Conservation (phyloP, 192 early-diverging fungal genomes). For the Linnemannia hyalina region DNA sequence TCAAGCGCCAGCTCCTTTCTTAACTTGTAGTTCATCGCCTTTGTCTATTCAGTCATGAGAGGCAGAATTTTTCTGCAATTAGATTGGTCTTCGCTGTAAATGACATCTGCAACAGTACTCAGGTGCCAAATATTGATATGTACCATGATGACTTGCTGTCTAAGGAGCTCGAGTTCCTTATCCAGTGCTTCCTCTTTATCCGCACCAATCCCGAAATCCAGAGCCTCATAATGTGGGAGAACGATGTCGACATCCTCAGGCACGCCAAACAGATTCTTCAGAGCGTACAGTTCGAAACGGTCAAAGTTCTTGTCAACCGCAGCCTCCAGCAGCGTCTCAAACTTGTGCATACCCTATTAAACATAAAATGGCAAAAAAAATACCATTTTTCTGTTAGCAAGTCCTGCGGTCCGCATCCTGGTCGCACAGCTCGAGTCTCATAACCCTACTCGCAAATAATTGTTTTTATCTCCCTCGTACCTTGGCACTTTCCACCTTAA, state of each 20-base stretch:
- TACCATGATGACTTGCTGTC: constrained; percentile 60
- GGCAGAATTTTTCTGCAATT: background rate
- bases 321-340: constrained; percentile 83
- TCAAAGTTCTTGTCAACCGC: constrained; percentile 89
- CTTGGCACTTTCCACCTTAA: constrained; percentile 30
- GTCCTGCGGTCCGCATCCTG: background rate
- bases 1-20: constrained; percentile 44
- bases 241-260: constrained; percentile 67
- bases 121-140: background rate
- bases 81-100: background rate
- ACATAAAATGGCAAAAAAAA: background rate
- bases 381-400: background rate
- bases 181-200: constrained; percentile 55
- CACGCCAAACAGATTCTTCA: constrained; percentile 81
- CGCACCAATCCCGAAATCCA: constrained; percentile 46
- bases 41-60: constrained; percentile 36
- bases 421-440: background rate
- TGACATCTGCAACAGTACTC: background rate
- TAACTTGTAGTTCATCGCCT: constrained; percentile 56
- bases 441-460: background rate
- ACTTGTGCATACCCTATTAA: constrained; percentile 74
- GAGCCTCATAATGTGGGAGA: constrained; percentile 68
- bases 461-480: background rate
- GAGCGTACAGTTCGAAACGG: constrained; percentile 81
- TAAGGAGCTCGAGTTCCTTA: constrained; percentile 52